Conservation (phyloP, 371 early-diverging fungal genomes). For the Apophysomyces elegans region DNA sequence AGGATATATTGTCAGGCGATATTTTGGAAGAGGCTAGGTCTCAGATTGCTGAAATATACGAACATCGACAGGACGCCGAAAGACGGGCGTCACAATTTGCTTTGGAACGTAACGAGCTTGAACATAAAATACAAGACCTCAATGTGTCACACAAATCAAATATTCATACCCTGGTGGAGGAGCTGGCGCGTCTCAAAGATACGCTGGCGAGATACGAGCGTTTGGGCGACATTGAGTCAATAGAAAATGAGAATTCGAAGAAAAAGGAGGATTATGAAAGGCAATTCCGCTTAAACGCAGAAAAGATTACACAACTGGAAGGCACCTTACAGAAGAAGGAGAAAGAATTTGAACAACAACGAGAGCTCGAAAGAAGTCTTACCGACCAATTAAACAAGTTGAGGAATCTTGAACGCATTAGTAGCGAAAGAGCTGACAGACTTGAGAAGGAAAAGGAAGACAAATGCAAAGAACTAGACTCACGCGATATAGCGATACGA, state of each 20-base stretch:
- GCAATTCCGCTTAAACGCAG: background rate
- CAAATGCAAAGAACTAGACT: background rate
- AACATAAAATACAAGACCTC: constrained; percentile 6
- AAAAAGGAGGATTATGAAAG: background rate
- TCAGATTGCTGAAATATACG: constrained; percentile 13
- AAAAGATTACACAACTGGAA: constrained; percentile 6
- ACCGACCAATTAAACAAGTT: background rate
- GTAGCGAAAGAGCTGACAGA: background rate
- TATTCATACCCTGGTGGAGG: constrained; percentile 16
- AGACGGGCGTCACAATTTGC: constrained; percentile 17
- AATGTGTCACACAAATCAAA: constrained; percentile 5
- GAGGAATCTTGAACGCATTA: background rate
- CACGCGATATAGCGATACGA: background rate
- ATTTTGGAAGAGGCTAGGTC: constrained; percentile 9
- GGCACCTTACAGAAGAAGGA: background rate
- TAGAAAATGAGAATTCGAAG: background rate
- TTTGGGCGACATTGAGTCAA: constrained; percentile 1
- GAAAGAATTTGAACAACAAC: background rate
- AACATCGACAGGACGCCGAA: constrained; percentile 10
- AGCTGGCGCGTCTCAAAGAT: constrained; percentile 6
- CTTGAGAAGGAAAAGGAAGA: background rate
- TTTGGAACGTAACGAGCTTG: constrained; percentile 14
- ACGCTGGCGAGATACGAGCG: constrained; percentile 10
- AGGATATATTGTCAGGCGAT: background rate
- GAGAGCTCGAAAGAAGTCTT: background rate